phyloP scores from a whole-genome alignment of 305 asterid species.

The Petunia hybrid region DNA sequence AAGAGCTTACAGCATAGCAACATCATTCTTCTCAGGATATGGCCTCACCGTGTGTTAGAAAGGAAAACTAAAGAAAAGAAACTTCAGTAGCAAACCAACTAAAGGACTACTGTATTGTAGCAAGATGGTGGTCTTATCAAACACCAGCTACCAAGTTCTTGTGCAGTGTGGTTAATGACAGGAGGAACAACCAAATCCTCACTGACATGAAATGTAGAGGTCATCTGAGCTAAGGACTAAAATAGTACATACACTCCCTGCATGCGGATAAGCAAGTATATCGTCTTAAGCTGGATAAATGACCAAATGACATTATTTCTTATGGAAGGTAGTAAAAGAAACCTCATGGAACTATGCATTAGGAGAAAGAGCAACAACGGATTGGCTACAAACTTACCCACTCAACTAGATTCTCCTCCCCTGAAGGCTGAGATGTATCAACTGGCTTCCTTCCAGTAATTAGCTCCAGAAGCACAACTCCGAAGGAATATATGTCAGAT shows the following conservation, averaged over 20 bases:
- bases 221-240: neutral
- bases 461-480: constrained; percentile 89
- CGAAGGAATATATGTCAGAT: constrained; percentile 85
- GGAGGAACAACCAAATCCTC: constrained; percentile 19
- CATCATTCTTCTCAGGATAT: neutral
- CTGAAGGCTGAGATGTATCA: constrained; percentile 85
- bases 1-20: neutral
- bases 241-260: neutral
- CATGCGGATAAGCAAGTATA: neutral
- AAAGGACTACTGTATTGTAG: constrained; percentile 7
- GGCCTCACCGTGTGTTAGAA: neutral
- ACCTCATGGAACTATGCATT: constrained; percentile 21
- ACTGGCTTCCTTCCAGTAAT: constrained; percentile 93
- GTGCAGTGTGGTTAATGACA: neutral
- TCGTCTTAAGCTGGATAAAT: neutral
- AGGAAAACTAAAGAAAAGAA: constrained; percentile 2
- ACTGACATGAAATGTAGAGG: neutral
- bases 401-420: constrained; percentile 93
- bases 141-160: constrained; percentile 3
- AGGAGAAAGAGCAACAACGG: neutral
- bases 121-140: neutral
- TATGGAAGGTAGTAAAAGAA: constrained; percentile 9
- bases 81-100: neutral
- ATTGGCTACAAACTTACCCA: constrained; percentile 64
- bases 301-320: neutral